A percentile compares a stretch with the other conserved stretches of the same genome.
These are phyloP conservation scores for Glomus cerebriforme DNA, from an alignment of 192 early-diverging fungal genomes.

Conservation along the genomic window DNA sequence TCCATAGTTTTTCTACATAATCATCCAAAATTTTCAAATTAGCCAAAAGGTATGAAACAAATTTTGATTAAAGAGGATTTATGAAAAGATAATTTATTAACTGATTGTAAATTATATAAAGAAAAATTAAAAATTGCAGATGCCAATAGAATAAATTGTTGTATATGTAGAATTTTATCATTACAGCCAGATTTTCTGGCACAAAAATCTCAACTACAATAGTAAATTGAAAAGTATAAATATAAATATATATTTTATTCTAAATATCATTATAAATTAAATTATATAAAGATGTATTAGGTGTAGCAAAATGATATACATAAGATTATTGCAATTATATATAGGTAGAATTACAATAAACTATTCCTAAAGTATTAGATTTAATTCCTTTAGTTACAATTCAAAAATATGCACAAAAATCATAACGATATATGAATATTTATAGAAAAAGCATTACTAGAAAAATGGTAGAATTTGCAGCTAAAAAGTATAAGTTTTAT, in stretches of 20 bases:
- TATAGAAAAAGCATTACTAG: background rate
- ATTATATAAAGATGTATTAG: constrained; percentile 36
- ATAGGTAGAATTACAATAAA: constrained; percentile 14
- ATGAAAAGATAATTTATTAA: background rate
- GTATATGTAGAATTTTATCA: constrained; percentile 25
- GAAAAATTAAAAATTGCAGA: constrained; percentile 4
- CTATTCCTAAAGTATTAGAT: background rate
- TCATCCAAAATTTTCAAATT: background rate
- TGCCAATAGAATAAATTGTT: background rate
- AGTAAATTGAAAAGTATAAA: background rate
- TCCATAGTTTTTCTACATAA: background rate
- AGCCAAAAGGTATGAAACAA: too few relatives aligned
- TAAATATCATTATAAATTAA: constrained; percentile 11
- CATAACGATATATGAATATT: background rate
- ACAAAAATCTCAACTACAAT: constrained; percentile 8
- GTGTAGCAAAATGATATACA: constrained; percentile 31
- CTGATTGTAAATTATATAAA: constrained; percentile 1
- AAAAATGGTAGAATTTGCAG: background rate
- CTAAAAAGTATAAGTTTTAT: background rate
- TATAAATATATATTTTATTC: background rate
- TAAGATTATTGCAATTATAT: constrained; percentile 8
- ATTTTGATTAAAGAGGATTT: background rate
- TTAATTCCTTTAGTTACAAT: constrained; percentile 3
- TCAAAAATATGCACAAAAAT: constrained; percentile 1
- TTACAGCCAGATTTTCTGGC: constrained; percentile 35